These are phyloP conservation scores for Neospermospora avenae DNA, from an alignment of 2,329 filamentous ascomycete genomes.

Conservation along the genomic window DNA sequence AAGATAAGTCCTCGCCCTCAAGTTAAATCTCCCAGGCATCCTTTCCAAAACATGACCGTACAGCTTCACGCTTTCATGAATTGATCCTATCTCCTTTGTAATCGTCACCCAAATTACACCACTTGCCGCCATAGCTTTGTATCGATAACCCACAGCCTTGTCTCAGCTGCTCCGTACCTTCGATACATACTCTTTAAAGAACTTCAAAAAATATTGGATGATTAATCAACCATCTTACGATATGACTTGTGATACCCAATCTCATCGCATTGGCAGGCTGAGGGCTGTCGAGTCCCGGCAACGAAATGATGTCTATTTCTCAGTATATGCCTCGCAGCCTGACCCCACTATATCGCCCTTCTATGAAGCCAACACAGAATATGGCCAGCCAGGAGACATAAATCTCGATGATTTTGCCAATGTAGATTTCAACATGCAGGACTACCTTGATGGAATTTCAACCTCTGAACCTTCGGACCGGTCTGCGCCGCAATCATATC, in stretches of 20 bases:
- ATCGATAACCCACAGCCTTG: background rate
- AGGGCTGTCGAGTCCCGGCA: background rate
- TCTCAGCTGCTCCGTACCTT: background rate
- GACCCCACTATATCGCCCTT: background rate
- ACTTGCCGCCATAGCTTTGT: background rate
- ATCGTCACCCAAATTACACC: background rate
- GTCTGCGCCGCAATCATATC: background rate
- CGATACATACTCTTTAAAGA: background rate
- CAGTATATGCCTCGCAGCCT: background rate
- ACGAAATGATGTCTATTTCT: background rate
- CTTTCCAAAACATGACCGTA: background rate
- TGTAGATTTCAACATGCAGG: background rate
- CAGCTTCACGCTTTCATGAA: background rate
- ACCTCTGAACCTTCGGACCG: background rate
- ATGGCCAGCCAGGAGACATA: background rate
- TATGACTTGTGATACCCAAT: background rate
- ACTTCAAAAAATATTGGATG: conserved; percentile 2
- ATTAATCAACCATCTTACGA: background rate
- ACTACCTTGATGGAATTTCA: background rate
- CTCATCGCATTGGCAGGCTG: background rate
- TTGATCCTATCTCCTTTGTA: background rate
- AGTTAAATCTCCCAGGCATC: background rate
- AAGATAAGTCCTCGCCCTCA: background rate
- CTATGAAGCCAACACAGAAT: background rate
- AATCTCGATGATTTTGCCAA: background rate